Conservation (phyloP, 2,329 filamentous ascomycete genomes). For the Magnaporthiopsis rhizophila region DNA sequence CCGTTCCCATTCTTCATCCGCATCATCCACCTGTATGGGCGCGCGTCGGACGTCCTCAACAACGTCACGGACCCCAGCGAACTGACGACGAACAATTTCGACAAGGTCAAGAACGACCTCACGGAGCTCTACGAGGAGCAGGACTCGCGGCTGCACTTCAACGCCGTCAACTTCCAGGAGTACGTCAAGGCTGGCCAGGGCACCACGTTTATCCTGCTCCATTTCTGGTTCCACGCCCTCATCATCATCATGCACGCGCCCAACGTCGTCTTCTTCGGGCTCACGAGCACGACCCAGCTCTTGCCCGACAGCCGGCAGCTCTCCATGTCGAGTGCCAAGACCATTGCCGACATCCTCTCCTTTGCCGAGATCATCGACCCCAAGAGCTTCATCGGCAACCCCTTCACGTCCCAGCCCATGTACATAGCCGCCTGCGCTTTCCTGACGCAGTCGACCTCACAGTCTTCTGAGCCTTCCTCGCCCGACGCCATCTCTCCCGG, state of each 20-base stretch:
- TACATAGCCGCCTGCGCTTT: constrained; percentile 89
- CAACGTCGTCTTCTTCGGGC: constrained; percentile 63
- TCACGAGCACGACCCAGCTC: constrained; percentile 57
- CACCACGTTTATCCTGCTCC: constrained; percentile 77
- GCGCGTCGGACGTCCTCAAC: constrained; percentile 78
- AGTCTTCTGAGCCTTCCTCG: constrained; percentile 56
- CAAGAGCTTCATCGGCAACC: constrained; percentile 79
- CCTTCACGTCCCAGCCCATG: constrained; percentile 83
- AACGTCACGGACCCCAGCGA: constrained; percentile 67
- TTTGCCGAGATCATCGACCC: constrained; percentile 82
- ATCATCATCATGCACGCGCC: constrained; percentile 82
- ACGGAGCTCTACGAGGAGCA: constrained; percentile 66
- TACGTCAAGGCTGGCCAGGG: constrained; percentile 76
- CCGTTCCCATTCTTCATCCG: constrained; percentile 74
- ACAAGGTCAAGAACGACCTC: constrained; percentile 67
- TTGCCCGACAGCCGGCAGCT: constrained; percentile 72
- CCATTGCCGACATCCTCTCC: constrained; percentile 79
- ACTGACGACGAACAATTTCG: constrained; percentile 66
- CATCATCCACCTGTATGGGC: constrained; percentile 79
- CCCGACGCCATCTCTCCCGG: constrained; percentile 42
- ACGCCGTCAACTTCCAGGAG: constrained; percentile 76
- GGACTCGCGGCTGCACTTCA: constrained; percentile 70
- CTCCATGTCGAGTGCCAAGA: constrained; percentile 85
- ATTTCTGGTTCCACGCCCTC: constrained; percentile 83
- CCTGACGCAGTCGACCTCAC: constrained; percentile 68